Evolutionary conservation across 495 filamentous ascomycete genomes (phyloP).

Genomic region (Hypoxylon perforatum): DNA sequence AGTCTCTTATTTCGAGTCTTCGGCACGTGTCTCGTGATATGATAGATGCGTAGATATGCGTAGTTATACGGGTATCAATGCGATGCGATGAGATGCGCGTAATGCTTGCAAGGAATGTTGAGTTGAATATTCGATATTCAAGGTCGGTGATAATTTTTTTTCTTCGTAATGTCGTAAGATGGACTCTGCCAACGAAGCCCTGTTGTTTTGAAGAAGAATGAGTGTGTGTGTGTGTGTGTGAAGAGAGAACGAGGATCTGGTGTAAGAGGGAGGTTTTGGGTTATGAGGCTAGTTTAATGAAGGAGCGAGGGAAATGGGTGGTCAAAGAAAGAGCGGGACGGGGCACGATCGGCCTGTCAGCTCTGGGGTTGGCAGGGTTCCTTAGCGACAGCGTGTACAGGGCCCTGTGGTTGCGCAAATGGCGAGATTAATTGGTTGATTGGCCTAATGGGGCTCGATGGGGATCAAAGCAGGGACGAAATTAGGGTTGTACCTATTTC

Average conservation of each 20-base stretch:
- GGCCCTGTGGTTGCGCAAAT: slow-evolving; percentile 33
- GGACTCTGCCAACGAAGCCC: slow-evolving; percentile 71
- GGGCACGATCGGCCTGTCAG: slow-evolving; percentile 40
- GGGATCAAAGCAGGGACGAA: slow-evolving; percentile 31
- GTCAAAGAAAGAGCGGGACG: slow-evolving; percentile 27
- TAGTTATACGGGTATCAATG: slow-evolving; percentile 23
- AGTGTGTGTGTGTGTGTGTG: slow-evolving; percentile 32
- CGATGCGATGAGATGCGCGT: slow-evolving; percentile 40
- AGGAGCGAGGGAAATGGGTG: slow-evolving; percentile 37
- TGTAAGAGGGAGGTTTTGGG: slow-evolving; percentile 25
- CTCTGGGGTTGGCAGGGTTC: slow-evolving; percentile 28
- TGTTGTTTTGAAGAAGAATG: slow-evolving; percentile 46
- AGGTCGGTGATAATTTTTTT: slow-evolving; percentile 36
- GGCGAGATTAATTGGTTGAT: slow-evolving; percentile 32
- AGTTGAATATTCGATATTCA: slow-evolving; percentile 58
- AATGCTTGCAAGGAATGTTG: slow-evolving; percentile 51
- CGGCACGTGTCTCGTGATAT: slow-evolving; percentile 30
- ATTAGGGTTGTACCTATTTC: slow-evolving; percentile 34
- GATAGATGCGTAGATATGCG: no score
- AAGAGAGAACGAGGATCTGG: slow-evolving; percentile 14
- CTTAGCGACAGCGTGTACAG: no score
- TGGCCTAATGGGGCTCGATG: no score
- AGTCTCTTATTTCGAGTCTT: slow-evolving; percentile 21
- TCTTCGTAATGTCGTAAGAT: slow-evolving; percentile 47
- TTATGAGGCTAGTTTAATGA: slow-evolving; percentile 41